A percentile compares a stretch with the other conserved stretches of the same genome.
Conservation (phyloP, 139 green algal species). For the Chlorella sorokiniana region DNA sequence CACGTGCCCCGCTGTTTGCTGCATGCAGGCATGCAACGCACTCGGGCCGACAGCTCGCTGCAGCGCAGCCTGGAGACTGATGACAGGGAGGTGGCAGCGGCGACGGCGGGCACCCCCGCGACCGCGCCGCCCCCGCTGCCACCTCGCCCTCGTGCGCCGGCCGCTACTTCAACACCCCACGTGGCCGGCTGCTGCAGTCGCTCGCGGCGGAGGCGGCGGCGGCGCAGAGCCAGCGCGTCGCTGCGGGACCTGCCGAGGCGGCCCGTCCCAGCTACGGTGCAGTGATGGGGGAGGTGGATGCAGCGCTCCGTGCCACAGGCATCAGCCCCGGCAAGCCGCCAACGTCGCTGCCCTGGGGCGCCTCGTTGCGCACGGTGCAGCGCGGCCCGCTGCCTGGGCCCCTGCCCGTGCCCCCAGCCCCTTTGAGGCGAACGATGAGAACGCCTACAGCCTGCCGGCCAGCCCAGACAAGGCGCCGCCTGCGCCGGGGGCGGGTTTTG, state of each 20-base stretch:
- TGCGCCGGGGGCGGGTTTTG: neutral
- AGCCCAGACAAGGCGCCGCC: constrained; percentile 12
- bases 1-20: neutral
- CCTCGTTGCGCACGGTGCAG: too few species aligned
- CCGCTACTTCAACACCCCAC: constrained; percentile 24
- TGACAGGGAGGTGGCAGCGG: neutral
- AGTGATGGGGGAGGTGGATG: constrained; percentile 8
- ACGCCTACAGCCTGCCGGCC: neutral
- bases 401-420: neutral
- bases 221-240: constrained; percentile 23
- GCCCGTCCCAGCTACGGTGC: neutral
- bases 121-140: neutral
- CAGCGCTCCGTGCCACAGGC: neutral
- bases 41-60: neutral
- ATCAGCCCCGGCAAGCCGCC: neutral
- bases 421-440: neutral
- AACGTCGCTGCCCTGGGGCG: neutral
- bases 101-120: neutral
- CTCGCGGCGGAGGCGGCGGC: constrained; percentile 23
- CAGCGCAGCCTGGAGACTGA: constrained; percentile 19
- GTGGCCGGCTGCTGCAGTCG: constrained; percentile 23
- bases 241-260: neutral
- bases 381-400: neutral
- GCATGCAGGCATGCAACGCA: constrained; percentile 28
- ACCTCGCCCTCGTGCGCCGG: neutral